Evolutionary conservation across 306 rosid genomes (phyloP).

Genomic region (Casuarina equisetifolia): DNA sequence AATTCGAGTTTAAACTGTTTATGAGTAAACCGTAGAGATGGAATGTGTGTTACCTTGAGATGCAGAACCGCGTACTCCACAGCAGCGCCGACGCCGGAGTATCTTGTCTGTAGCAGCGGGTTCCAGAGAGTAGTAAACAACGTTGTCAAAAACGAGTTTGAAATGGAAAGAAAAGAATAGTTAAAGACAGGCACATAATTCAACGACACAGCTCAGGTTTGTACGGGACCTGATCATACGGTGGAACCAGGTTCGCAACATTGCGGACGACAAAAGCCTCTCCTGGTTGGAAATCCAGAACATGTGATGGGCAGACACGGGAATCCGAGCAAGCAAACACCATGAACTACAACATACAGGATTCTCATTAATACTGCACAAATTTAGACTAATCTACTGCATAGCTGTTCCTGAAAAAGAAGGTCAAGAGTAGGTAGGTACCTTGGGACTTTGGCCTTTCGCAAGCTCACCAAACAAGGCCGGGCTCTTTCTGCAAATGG

Average conservation of each 20-base stretch:
- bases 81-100: constrained; percentile 76
- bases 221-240: constrained; percentile 62
- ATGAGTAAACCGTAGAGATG: no score
- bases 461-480: constrained; percentile 85
- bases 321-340: constrained; percentile 98
- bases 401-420: not conserved
- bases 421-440: constrained; percentile 6
- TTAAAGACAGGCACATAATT: not conserved
- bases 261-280: constrained; percentile 97
- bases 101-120: constrained; percentile 45
- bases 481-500: constrained; percentile 61
- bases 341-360: constrained; percentile 62
- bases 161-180: not conserved
- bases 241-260: constrained; percentile 96
- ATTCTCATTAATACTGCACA: not conserved
- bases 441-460: constrained; percentile 93
- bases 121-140: not conserved
- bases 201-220: not conserved
- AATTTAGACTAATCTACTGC: not conserved
- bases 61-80: constrained; percentile 84
- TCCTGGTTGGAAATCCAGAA: constrained; percentile 91
- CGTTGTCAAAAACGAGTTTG: not conserved
- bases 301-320: constrained; percentile 96
- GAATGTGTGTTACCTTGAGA: constrained; percentile 64
- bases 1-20: no score